phyloP scores from a whole-genome alignment of 441 rosid genomes.

The Pelargonium citronellum region DNA sequence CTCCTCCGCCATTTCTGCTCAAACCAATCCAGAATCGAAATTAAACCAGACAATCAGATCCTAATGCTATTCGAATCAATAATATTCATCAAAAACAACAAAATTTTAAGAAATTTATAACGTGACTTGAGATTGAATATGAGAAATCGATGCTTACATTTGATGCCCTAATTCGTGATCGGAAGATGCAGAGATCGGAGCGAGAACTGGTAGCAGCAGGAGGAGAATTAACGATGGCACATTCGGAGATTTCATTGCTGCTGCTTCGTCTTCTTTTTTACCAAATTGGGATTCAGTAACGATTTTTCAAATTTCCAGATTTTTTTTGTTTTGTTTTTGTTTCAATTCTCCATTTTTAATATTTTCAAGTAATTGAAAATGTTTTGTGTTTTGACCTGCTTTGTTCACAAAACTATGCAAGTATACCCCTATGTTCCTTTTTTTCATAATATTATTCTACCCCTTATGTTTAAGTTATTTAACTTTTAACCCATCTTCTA shows the following conservation, averaged over 20 bases:
- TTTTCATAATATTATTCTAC: neutral
- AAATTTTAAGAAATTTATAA: neutral
- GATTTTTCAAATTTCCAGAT: neutral
- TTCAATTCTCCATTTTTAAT: too few species aligned
- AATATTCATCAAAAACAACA: neutral
- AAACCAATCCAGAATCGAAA: conserved; percentile 11
- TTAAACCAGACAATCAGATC: conserved; percentile 12
- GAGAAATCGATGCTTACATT: conserved; percentile 20
- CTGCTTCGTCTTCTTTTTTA: neutral
- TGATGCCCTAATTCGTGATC: conserved; percentile 18
- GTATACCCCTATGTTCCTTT: neutral
- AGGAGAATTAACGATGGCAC: conserved; percentile 8
- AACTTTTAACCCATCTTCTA: too few species aligned
- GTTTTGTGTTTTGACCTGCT: neutral
- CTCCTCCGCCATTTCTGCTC: neutral
- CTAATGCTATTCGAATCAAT: neutral
- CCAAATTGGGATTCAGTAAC: neutral
- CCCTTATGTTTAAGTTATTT: too few species aligned
- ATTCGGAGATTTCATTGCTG: conserved; percentile 24
- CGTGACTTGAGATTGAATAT: neutral
- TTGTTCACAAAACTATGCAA: neutral
- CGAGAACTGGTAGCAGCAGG: conserved; percentile 14
- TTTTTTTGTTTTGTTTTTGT: neutral
- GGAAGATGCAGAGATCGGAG: conserved; percentile 18
- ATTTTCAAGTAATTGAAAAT: too few species aligned